Percentiles rank a stretch among this genome's conserved stretches.
Conservation (phyloP, 345 rosid species). For the Dovyalis caffra region DNA sequence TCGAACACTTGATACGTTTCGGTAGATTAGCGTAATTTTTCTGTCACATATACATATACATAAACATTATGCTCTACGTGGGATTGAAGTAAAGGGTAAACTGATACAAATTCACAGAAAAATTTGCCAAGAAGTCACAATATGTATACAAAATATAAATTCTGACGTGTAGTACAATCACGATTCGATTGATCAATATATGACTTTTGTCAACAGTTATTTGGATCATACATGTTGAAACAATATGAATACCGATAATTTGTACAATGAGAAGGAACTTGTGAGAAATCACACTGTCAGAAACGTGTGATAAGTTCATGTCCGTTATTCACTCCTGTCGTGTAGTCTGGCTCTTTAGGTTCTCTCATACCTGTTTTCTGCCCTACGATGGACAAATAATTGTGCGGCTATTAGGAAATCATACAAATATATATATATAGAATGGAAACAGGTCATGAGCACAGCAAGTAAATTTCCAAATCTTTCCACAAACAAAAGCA, state of each 20-base stretch:
- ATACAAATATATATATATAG: background rate
- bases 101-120: too few species aligned
- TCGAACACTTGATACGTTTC: too few species aligned
- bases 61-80: too few species aligned
- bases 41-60: too few species aligned
- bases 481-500: background rate
- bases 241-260: background rate
- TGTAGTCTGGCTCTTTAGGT: background rate
- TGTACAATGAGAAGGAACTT: background rate
- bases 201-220: background rate
- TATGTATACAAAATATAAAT: too few species aligned
- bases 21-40: too few species aligned
- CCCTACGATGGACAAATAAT: slow-evolving; percentile 47
- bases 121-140: too few species aligned
- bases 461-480: background rate
- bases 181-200: background rate
- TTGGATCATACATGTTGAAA: background rate
- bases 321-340: background rate
- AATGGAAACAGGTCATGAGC: background rate
- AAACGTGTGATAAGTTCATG: background rate
- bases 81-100: too few species aligned
- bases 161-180: too few species aligned
- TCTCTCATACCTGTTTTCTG: slow-evolving; percentile 67
- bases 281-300: background rate
- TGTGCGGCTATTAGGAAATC: background rate